Percentiles rank a stretch among this genome's conserved stretches.
phyloP scores from a whole-genome alignment of 345 rosid species.

The Salix viminalis region DNA sequence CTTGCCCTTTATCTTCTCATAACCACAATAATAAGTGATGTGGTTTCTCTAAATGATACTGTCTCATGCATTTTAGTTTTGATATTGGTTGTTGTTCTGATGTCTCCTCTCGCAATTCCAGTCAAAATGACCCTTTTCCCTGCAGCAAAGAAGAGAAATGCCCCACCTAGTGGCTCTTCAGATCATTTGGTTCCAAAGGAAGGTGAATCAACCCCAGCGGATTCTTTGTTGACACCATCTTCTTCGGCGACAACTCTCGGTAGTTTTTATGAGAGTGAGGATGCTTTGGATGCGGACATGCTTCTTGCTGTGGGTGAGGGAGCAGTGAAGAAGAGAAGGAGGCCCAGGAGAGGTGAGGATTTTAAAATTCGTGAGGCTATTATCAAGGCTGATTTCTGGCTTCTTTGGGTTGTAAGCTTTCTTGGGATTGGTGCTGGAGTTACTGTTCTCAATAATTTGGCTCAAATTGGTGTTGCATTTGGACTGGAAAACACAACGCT shows the following conservation, averaged over 20 bases:
- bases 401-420: conserved; percentile 81
- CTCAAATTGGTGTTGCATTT: conserved; percentile 77
- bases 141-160: conserved; percentile 33
- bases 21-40: conserved; percentile 45
- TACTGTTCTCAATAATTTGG: conserved; percentile 86
- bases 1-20: conserved; percentile 68
- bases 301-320: conserved; percentile 82
- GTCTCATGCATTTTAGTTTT: conserved; percentile 53
- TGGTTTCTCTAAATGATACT: conserved; percentile 31
- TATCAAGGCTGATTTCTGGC: conserved; percentile 96
- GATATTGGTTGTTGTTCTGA: conserved; percentile 52
- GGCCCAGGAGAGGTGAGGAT: conserved; percentile 82
- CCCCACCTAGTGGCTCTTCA: conserved; percentile 49
- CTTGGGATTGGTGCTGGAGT: conserved; percentile 90
- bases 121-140: conserved; percentile 91
- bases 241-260: conserved; percentile 68
- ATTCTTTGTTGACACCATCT: conserved; percentile 60
- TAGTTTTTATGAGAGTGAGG: conserved; percentile 50
- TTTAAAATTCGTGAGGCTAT: conserved; percentile 69
- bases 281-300: conserved; percentile 45
- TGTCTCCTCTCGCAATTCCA: conserved; percentile 84
- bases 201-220: conserved; percentile 30
- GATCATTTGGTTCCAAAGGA: conserved; percentile 47
- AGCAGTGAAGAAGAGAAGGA: conserved; percentile 69
- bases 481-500: conserved; percentile 72